A percentile compares a stretch with the other conserved stretches of the same genome.
Evolutionary conservation across 1,139 yeast species (phyloP).

Genomic region (Saccharomyces pastorianus): DNA sequence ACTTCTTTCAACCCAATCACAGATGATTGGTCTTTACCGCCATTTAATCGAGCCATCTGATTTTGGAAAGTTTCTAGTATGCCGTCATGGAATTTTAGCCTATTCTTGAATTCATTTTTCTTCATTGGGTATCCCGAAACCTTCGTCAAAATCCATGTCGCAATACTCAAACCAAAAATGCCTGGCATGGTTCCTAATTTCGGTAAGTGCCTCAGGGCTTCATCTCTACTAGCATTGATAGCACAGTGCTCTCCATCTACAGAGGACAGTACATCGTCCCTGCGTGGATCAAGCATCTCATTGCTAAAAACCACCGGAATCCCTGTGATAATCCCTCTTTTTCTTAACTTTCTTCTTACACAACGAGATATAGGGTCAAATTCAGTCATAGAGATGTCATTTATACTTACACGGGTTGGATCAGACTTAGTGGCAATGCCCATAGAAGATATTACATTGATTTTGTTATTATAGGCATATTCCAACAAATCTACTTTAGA

Average conservation of each 20-base stretch:
- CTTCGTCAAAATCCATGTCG: slow-evolving; percentile 70
- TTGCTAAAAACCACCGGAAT: slow-evolving; percentile 88
- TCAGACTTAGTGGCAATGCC: slow-evolving; percentile 94
- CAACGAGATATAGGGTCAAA: slow-evolving; percentile 91
- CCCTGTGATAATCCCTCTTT: slow-evolving; percentile 66
- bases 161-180: slow-evolving; percentile 83
- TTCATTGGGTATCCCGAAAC: slow-evolving; percentile 84
- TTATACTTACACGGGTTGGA: slow-evolving; percentile 72
- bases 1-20: slow-evolving; percentile 69
- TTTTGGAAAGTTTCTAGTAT: slow-evolving; percentile 77
- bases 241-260: slow-evolving; percentile 74
- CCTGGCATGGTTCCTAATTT: slow-evolving; percentile 96
- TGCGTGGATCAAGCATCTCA: slow-evolving; percentile 92
- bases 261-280: slow-evolving; percentile 77
- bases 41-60: slow-evolving; percentile 66
- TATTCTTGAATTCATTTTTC: slow-evolving; percentile 80
- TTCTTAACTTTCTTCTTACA: slow-evolving; percentile 74
- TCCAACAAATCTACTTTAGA: slow-evolving; percentile 85
- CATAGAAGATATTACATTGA: slow-evolving; percentile 77
- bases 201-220: slow-evolving; percentile 87
- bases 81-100: slow-evolving; percentile 76
- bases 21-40: slow-evolving; percentile 58
- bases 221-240: slow-evolving; percentile 76
- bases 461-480: slow-evolving; percentile 51
- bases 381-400: slow-evolving; percentile 70